Evolutionary conservation across 345 rosid genomes (phyloP).

Genomic region (Eucalyptus cloeziana): DNA sequence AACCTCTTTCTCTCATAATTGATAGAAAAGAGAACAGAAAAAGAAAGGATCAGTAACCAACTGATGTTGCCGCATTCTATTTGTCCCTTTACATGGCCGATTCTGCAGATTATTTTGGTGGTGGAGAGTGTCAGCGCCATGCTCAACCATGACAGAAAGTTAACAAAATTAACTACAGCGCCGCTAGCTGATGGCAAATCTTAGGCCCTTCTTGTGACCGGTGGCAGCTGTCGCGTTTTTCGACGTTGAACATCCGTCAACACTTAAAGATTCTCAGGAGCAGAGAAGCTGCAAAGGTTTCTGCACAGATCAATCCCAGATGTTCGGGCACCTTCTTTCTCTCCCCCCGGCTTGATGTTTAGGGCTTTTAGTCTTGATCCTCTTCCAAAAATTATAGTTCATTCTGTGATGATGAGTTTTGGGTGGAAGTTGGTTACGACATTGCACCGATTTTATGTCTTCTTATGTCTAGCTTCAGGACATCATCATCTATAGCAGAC

Average conservation of each 20-base stretch:
- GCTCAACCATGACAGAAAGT: conserved; percentile 72
- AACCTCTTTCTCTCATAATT: not conserved
- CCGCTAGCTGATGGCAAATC: conserved; percentile 20
- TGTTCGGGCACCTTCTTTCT: not conserved
- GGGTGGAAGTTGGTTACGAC: not conserved
- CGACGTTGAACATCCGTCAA: not conserved
- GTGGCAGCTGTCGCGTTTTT: not conserved
- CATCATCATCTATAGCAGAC: not conserved
- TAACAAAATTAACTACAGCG: conserved; percentile 13
- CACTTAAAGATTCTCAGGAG: not conserved
- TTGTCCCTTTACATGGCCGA: not conserved
- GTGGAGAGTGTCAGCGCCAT: conserved; percentile 75
- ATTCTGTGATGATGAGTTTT: not conserved
- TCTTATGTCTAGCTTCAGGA: not conserved
- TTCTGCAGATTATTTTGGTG: conserved; percentile 59
- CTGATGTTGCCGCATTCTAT: not conserved
- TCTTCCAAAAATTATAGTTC: not conserved
- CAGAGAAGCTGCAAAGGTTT: not conserved
- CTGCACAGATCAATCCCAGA: not conserved
- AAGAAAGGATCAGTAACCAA: not conserved
- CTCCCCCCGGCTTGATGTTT: not conserved
- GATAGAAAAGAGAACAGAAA: not conserved
- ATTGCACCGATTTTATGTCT: not conserved
- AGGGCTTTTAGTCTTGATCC: not conserved
- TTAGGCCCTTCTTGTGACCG: not conserved